Evolutionary conservation across 2,329 filamentous ascomycete genomes (phyloP), one percentile per base, ranked within the genome.

Genomic region (Arthrobotrys iridis): DNA sequence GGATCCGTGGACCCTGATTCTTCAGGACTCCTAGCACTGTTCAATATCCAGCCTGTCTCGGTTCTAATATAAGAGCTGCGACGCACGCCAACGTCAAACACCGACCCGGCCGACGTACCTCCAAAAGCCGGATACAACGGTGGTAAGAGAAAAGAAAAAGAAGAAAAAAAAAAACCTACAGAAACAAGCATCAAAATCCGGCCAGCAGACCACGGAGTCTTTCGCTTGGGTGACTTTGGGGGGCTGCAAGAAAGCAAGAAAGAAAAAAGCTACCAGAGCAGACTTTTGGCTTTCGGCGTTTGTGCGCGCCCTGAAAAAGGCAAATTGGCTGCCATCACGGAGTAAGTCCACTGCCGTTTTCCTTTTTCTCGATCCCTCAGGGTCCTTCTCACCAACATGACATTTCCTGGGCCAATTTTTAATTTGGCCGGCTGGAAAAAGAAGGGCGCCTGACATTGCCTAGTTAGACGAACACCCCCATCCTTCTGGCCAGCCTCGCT

Each of bases 371-470:
- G 64, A 41, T 68, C 46, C 63, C 35, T 18, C 28, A 43, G 35
- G 55, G 58, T 55, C 52, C 43, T 33, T 37, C 37, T 22, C 62
- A 59, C 64, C 64, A 63, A 40, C 43, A 22, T 67, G 24, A 40
- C 71, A 75, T 75, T 66, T 41, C 59, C 59, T 58, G 37, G 58
- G 67, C 30, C 48, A 41, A 41, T 57, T 72, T 58, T 71, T 65
- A 55, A 60, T 45, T 37, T 43, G 15, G 50, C 46, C 8, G 13
- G 35, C 35, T 33, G 55, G 52, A 45, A 45, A 24, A 41, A 37
- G 18, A 59, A 63, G 62, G 71, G 71, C 71, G 71, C 71, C 71
- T 75, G 71, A 75, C 71, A 64, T 63, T 55, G 24, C 59, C 70
- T 45, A 67, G 70, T 74, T 57, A 65, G 68, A 66, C 55, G 68